Evolutionary conservation across 805 yeast genomes (phyloP), one percentile per base, ranked within the genome.

Genomic region (Ogataea corticis): DNA sequence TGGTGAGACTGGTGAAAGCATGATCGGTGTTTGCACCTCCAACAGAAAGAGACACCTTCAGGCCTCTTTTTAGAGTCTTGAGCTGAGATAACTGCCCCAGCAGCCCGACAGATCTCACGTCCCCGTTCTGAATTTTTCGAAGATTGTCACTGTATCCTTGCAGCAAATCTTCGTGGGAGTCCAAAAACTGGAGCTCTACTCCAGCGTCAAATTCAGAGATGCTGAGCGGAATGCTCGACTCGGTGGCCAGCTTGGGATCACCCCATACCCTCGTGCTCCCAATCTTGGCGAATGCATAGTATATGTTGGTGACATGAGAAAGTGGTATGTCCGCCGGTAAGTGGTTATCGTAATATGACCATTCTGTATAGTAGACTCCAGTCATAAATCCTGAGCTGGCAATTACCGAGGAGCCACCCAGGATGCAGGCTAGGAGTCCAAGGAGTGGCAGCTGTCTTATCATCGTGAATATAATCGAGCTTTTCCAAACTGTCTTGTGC

Each of bases 271-370:
- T 64, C 0, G 95, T 91, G 0, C 71, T 55, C 51, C 83, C 78
- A 4, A 90, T 73, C 28, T 76, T 68, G 40, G 87, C 71, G 63
- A 92, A 92, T 0, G 97, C 86, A 63, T 86, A 94, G 57, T 83
- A 82, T 1, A 94, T 62, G 51, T 87, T 86, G 15, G 96, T 80
- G 0, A 86, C 59, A 10, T 62, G 54, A 0, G 72, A 61, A 1
- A 75, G 62, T 2, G 91, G 87, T 5, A 91, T 75, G 44, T 85
- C 82, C 16, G 66, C 65, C 2, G 86, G 94, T 42, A 64, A 68
- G 64, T 76, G 87, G 50, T 67, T 66, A 48, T 86, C 72, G 57
- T 88, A 87, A 14, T 83, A 79, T 0, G 85, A 73, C 92, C 92
- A 86, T 49, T 76, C 76, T 3, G 83, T 64, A 48, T 74, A 80